These are phyloP conservation scores for Penicillium riverlandense DNA, from an alignment of 495 filamentous ascomycete species.

Conservation along the genomic window DNA sequence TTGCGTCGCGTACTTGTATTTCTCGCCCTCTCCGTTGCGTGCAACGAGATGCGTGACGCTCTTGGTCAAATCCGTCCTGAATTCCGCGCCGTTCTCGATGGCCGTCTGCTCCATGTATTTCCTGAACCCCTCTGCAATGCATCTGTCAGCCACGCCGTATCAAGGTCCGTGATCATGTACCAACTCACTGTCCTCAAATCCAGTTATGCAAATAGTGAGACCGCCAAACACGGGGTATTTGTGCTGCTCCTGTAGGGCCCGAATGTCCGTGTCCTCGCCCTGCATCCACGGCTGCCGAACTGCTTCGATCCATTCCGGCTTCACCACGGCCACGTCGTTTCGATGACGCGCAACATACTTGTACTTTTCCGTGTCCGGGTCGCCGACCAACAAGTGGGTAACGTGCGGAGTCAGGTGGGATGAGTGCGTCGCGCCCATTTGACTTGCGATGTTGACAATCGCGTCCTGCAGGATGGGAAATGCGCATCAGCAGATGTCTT, in stretches of 20 bases:
- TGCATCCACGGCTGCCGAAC: slow-evolving; percentile 75
- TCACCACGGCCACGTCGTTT: slow-evolving; percentile 74
- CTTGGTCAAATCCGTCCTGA: slow-evolving; percentile 79
- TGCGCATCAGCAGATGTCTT: slow-evolving; percentile 6
- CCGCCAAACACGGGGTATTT: slow-evolving; percentile 52
- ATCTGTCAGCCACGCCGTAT: slow-evolving; percentile 3
- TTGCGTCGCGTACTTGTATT: slow-evolving; percentile 74
- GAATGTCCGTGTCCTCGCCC: slow-evolving; percentile 72
- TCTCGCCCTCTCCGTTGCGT: slow-evolving; percentile 67
- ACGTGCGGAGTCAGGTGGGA: slow-evolving; percentile 93
- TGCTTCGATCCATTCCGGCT: slow-evolving; percentile 74
- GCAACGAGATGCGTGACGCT: slow-evolving; percentile 81
- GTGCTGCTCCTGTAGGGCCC: slow-evolving; percentile 54
- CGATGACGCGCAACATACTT: slow-evolving; percentile 87
- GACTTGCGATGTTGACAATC: slow-evolving; percentile 57
- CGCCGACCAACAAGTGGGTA: slow-evolving; percentile 88
- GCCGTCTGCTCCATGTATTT: slow-evolving; percentile 59
- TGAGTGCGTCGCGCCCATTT: slow-evolving; percentile 82
- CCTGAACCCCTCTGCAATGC: slow-evolving; percentile 52
- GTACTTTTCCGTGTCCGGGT: slow-evolving; percentile 85
- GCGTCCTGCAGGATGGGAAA: slow-evolving; percentile 45
- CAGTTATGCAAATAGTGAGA: slow-evolving; percentile 79
- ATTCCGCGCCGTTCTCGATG: slow-evolving; percentile 63
- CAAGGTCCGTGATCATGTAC: not conserved
- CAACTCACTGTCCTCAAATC: slow-evolving; percentile 73